Base-by-base conservation (phyloP, 805 yeast genomes). In the Saturnispora dispora region DNA sequence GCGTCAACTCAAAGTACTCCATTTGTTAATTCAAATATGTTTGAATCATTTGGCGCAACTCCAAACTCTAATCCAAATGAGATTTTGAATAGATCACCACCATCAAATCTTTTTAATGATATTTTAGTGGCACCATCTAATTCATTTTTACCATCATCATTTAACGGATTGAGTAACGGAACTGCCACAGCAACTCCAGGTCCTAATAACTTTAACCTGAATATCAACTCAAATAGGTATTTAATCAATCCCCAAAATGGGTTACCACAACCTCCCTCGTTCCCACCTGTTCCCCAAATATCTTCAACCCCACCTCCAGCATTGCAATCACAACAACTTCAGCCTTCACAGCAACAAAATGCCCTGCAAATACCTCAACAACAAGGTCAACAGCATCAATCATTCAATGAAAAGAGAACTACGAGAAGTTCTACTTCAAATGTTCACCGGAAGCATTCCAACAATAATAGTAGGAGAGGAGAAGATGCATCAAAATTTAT, bases 401-500 rank as follows among this genome's bases (percentile, higher is more conserved):
- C 55, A 45, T 50, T 50, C 48, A 45, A 32, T 23, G 52, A 50
- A 28, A 36, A 43, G 30, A 53, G 47, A 53, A 49, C n/a, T 32
- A 33, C n/a, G 23, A 43, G 51, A 48, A 48, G 44, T 30, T 56
- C 67, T 11, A 64, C 70, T 32, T 67, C 70, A 13, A 65, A 65
- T 53, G 60, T 66, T 45, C 70, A 66, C 49, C 57, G 70, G 55
- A 66, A 65, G 42, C 69, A 64, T 45, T 55, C 69, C 4, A 64
- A 68, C 15, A 63, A 60, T 45, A 48, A 48, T 28, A 65, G 60
- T 48, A 60, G 64, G 48, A 64, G 69, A 35, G 81, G 81, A 32
- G 91, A 84, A 57, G 91, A 85, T 61, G 85, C 86, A 2, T 70
- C 87, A 5, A 80, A 78, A 62, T 85, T 81, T 58, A 73, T 79